A percentile compares a stretch with the other conserved stretches of the same genome.
Conservation (phyloP, 345 rosid genomes). For the Eucalyptus globulus region DNA sequence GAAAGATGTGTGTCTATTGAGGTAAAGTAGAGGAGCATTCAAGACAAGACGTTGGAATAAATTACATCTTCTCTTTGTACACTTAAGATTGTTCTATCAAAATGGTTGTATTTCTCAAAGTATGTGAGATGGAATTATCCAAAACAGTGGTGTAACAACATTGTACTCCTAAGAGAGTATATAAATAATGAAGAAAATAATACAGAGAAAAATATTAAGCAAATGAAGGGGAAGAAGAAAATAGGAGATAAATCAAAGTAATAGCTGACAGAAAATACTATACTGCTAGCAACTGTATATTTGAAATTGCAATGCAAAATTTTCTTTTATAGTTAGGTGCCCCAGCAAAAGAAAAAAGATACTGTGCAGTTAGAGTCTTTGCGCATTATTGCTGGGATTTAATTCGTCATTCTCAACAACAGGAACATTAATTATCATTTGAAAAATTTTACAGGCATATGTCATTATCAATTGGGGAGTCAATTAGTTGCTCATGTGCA, state of each 20-base stretch:
- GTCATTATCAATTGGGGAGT: background rate
- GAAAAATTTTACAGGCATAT: background rate
- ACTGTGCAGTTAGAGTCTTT: background rate
- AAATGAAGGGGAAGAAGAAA: background rate
- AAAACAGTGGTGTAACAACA: background rate
- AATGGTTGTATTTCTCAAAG: background rate
- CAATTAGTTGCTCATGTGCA: background rate
- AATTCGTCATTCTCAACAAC: background rate
- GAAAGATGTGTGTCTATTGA: background rate
- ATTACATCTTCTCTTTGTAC: background rate
- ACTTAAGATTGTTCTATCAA: background rate
- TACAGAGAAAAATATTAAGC: background rate
- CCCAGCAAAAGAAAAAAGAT: background rate
- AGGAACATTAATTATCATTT: background rate
- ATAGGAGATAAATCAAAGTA: background rate
- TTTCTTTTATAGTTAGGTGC: background rate
- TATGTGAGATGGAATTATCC: background rate
- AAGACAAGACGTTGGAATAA: background rate
- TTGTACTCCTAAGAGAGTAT: background rate
- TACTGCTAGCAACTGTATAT: background rate
- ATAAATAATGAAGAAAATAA: background rate
- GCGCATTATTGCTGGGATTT: background rate
- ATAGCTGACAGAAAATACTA: background rate
- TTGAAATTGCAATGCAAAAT: background rate
- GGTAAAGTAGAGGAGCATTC: background rate